These are phyloP conservation scores for Gossypium lobatum DNA, from an alignment of 441 rosid genomes.

Conservation along the genomic window DNA sequence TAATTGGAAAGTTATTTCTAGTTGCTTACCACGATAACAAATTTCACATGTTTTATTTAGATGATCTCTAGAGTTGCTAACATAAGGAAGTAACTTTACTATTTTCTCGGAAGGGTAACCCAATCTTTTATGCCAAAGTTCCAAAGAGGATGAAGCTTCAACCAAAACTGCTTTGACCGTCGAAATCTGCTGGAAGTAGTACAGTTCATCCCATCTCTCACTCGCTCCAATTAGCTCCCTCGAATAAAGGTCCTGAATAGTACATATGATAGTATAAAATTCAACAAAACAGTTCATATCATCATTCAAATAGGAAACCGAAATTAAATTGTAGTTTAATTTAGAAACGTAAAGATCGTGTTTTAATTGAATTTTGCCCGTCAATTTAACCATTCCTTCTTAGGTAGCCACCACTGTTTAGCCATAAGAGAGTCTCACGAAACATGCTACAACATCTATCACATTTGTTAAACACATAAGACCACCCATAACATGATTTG, in stretches of 20 bases:
- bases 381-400: not conserved
- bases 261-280: too few species aligned
- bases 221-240: too few species aligned
- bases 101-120: not conserved
- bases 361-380: not conserved
- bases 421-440: not conserved
- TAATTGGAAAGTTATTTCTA: not conserved
- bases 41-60: not conserved
- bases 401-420: not conserved
- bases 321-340: not conserved
- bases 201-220: not conserved
- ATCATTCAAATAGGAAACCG: not conserved
- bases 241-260: not conserved
- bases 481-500: not conserved
- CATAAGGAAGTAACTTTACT: too few species aligned
- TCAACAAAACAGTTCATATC: not conserved
- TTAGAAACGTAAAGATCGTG: not conserved
- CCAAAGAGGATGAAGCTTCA: not conserved
- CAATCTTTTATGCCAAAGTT: not conserved
- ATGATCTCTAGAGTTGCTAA: not conserved
- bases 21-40: not conserved
- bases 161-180: not conserved
- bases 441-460: not conserved
- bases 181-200: not conserved
- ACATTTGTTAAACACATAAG: not conserved